Evolutionary conservation across 2,329 filamentous ascomycete species (phyloP), one percentile per base, ranked within the genome.

Genomic region (Pyrenophora teres): DNA sequence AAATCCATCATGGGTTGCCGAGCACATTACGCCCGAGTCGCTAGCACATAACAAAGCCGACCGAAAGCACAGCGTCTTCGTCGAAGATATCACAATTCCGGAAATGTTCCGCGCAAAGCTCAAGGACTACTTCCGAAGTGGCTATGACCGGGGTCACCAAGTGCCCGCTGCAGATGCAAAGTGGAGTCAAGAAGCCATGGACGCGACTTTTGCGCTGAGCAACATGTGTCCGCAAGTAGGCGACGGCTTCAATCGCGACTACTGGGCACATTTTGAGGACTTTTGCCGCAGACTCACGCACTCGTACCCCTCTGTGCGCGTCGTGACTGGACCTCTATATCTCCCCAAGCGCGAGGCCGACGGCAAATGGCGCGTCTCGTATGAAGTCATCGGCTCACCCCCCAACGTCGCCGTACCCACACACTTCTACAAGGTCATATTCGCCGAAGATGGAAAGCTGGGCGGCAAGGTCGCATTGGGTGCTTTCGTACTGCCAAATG

Each of bases 201-300:
- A 99, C 76, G 90, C 90, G 51, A 99, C 94, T 2, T 99, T 99
- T 71, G 87, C 85, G 69, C 83, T 99, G 49, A 88, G 83, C 71
- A 99, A 99, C 78, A 99, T 99, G 92, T 96, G 92, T 71, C 94
- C 94, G 27, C 94, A 99, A 78, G 94, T 99, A 25, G 94, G 94
- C 62, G 91, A 97, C 71, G 94, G 94, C 52, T 99, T 99, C 82
- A 99, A 99, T 78, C 84, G 94, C 44, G 94, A 99, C 78, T 99
- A 99, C 83, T 99, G 94, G 94, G 89, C 94, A 32, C 94, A 99
- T 74, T 92, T 99, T 62, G 94, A 99, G 78, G 93, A 97, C 70
- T 99, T 97, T 70, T 97, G 93, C 77, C 85, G 94, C 8, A 81
- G 91, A 15, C 80, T 99, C 60, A 93, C 92, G 0, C 77, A 80